Base-by-base conservation (phyloP, 495 filamentous ascomycete genomes). In the Cercophora sp. region DNA sequence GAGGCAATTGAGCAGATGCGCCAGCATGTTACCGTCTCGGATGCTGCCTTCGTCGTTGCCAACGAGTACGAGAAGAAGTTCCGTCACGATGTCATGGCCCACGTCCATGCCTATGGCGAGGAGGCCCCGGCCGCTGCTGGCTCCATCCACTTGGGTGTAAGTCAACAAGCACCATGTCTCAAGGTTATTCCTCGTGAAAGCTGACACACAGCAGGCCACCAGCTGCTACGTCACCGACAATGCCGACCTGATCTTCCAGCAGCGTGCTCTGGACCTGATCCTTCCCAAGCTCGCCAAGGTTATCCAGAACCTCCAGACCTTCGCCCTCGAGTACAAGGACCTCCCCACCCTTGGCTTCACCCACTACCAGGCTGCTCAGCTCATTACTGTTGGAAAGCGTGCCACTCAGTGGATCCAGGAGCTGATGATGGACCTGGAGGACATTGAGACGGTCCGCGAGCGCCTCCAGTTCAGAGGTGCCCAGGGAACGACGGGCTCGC, bases 201-300 rank as follows among this genome's bases (percentile, higher is more conserved):
- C 29, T 50, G 23, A 60, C 20, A 37, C 11, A 6, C 13, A 36
- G 5, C 26, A 63, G 53, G 59, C 62, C 25, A 62, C 59, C 16
- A 61, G 59, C 51, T 70, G 61, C 62, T 74, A 65, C 52, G 46
- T 48, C 18, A 48, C 46, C 31, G 92, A 97, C 65, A 96, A 96
- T 56, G 85, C 88, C 23, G 92, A 97, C 59, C 70, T 96, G 39
- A 92, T 96, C 59, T 83, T 96, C 65, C 27, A 44, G n/a, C 50
- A 45, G 29, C 31, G 32, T 40, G 80, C 71, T 4, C 74, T 96
- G 22, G 82, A 91, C 62, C 76, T 95, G 47, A 66, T 96, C 5
- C 80, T 94, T 13, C 86, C 86, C 36, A 96, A 94, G 71, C 73
- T 97, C 1, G 91, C 92, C 13, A 88, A 79, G 35, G 86, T 93